Evolutionary conservation across 2,329 filamentous ascomycete genomes (phyloP), one percentile per base, ranked within the genome.

Genomic region (Septoria linicola): DNA sequence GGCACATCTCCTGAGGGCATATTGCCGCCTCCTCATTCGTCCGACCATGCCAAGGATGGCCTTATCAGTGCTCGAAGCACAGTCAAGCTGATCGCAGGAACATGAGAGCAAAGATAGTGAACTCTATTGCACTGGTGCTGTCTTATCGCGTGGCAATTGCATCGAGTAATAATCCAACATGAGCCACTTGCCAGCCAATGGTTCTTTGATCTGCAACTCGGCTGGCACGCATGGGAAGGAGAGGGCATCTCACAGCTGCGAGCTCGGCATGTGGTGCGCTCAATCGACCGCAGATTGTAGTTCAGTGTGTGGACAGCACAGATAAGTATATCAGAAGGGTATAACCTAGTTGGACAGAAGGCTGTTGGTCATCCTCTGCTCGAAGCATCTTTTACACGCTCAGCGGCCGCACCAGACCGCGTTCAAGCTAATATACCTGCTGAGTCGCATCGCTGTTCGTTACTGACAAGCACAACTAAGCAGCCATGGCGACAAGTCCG

Each of bases 401-500:
- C 30, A 32, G 30, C 14, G 4, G 30, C 14, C 30, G 30, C 30
- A n/a, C n/a, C n/a, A n/a, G n/a, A n/a, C n/a, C n/a, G n/a, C n/a
- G n/a, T n/a, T n/a, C n/a, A n/a, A n/a, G n/a, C n/a, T n/a, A n/a
- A n/a, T n/a, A n/a, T n/a, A n/a, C n/a, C n/a, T n/a, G n/a, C n/a
- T n/a, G n/a, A n/a, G n/a, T n/a, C n/a, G n/a, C n/a, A n/a, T n/a
- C n/a, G n/a, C 17, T 10, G 16, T 11, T 17, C 25, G 13, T 36
- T 41, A 27, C 36, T 41, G 49, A 52, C 21, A 39, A 41, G 30
- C 14, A 25, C 27, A 2, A 36, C 8, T 20, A 40, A 41, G 40
- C 35, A 46, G 47, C 35, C 34, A 61, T 61, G 62, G 53, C 60
- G 21, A 54, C 53, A 13, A 57, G 60, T 43, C 68, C 71, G 20